Percentiles rank a stretch among this genome's conserved stretches.
Conservation (phyloP, 2,329 filamentous ascomycete species). For the Coccinonectria pachysandricola region DNA sequence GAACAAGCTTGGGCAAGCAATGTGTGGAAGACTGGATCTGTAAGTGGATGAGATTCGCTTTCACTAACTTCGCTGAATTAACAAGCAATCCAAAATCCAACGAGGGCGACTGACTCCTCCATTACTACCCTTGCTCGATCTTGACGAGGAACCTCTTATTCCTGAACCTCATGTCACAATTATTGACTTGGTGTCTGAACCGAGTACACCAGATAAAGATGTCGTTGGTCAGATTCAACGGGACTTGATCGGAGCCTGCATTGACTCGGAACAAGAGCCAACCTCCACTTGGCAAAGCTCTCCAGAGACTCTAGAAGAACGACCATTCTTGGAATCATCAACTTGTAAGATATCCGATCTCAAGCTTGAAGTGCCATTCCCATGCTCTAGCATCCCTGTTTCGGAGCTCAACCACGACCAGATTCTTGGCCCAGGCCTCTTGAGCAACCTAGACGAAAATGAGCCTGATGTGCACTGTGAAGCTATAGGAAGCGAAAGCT, state of each 20-base stretch:
- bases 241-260: slow-evolving; percentile 2
- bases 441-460: too few relatives aligned
- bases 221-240: slow-evolving; percentile 4
- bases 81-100: slow-evolving; percentile 1
- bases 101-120: slow-evolving; percentile 17
- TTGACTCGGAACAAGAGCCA: slow-evolving; percentile 13
- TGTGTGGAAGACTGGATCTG: too few relatives aligned
- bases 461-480: too few relatives aligned
- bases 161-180: slow-evolving; percentile 8
- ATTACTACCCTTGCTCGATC: slow-evolving; percentile 17
- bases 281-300: slow-evolving; percentile 6
- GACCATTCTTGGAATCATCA: slow-evolving; percentile 1
- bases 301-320: slow-evolving; percentile 5
- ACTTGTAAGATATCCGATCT: slow-evolving; percentile 2
- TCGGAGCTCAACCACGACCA: too few relatives aligned
- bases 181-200: slow-evolving; percentile 23
- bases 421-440: too few relatives aligned
- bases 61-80: too few relatives aligned
- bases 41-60: too few relatives aligned
- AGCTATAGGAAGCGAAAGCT: background rate
- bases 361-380: slow-evolving; percentile 16
- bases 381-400: slow-evolving; percentile 10
- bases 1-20: too few relatives aligned
- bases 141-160: slow-evolving; percentile 10
- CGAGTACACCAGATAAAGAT: slow-evolving; percentile 14